phyloP scores from a whole-genome alignment of 2,329 filamentous ascomycete species.

The Diaporthe capsici region DNA sequence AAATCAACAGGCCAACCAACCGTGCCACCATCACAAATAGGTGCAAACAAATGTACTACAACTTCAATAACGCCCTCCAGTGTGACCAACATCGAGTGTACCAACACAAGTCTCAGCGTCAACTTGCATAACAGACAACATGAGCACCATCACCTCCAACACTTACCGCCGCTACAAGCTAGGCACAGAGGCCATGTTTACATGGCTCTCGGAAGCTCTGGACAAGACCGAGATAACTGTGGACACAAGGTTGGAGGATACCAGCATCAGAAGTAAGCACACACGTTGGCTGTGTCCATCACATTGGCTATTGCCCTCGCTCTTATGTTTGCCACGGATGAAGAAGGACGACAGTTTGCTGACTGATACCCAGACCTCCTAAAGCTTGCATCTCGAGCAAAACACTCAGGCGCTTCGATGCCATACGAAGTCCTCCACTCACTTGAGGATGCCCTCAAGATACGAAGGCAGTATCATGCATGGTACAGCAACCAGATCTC shows the following conservation, averaged over 20 bases:
- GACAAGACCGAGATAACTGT: neutral
- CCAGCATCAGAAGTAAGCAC: neutral
- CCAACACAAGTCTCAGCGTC: no score
- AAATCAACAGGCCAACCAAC: neutral
- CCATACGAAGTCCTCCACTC: neutral
- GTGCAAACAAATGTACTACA: no score
- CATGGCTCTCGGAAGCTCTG: neutral
- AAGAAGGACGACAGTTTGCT: neutral
- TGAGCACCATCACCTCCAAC: neutral
- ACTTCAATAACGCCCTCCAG: neutral
- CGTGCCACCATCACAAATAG: neutral
- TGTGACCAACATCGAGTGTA: neutral
- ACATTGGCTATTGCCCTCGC: neutral
- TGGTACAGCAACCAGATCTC: neutral
- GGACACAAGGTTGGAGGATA: neutral
- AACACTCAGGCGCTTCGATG: neutral
- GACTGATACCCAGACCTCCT: neutral
- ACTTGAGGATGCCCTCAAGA: neutral
- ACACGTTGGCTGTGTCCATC: no score
- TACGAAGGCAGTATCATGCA: constrained; percentile 5
- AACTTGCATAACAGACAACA: neutral
- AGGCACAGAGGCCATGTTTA: neutral
- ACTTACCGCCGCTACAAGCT: neutral
- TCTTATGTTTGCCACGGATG: neutral
- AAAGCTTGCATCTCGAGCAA: neutral